These are phyloP conservation scores for Kernera saxatilis DNA, from an alignment of 345 rosid genomes.

Conservation along the genomic window DNA sequence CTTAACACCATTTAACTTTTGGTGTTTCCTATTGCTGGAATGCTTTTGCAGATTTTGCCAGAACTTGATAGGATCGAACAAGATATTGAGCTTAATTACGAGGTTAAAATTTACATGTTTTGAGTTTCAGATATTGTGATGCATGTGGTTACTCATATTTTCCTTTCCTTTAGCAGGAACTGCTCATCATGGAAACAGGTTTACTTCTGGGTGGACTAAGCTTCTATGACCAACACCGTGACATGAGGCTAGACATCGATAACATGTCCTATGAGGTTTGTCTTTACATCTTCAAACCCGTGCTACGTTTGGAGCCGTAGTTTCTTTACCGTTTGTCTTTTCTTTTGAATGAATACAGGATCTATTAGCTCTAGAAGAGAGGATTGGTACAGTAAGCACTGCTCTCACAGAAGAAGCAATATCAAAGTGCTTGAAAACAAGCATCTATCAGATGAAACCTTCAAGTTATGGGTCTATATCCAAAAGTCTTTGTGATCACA, in stretches of 20 bases:
- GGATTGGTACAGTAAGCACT: slow-evolving; percentile 93
- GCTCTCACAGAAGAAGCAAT: slow-evolving; percentile 84
- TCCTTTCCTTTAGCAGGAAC: slow-evolving; percentile 55
- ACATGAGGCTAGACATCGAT: slow-evolving; percentile 94
- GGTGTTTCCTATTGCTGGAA: not conserved
- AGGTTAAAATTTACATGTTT: slow-evolving; percentile 37
- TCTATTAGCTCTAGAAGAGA: slow-evolving; percentile 88
- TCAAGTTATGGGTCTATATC: slow-evolving; percentile 24
- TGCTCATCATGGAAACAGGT: slow-evolving; percentile 74
- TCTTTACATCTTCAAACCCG: not conserved
- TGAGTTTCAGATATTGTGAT: not conserved
- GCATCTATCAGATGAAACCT: slow-evolving; percentile 40
- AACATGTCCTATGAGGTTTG: slow-evolving; percentile 96
- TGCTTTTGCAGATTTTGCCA: slow-evolving; percentile 56
- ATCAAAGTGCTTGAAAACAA: slow-evolving; percentile 56
- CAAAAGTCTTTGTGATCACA: slow-evolving; percentile 17
- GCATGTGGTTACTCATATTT: not conserved
- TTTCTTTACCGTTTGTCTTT: not conserved
- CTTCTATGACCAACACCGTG: slow-evolving; percentile 85
- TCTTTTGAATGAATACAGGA: slow-evolving; percentile 47
- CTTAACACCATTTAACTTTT: not conserved
- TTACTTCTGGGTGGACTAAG: slow-evolving; percentile 64
- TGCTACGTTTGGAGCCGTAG: not conserved
- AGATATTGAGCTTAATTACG: slow-evolving; percentile 74
- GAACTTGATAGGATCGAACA: slow-evolving; percentile 90